These are phyloP conservation scores for Penicillium sp. DNA, from an alignment of 2,329 filamentous ascomycete genomes.

Conservation along the genomic window DNA sequence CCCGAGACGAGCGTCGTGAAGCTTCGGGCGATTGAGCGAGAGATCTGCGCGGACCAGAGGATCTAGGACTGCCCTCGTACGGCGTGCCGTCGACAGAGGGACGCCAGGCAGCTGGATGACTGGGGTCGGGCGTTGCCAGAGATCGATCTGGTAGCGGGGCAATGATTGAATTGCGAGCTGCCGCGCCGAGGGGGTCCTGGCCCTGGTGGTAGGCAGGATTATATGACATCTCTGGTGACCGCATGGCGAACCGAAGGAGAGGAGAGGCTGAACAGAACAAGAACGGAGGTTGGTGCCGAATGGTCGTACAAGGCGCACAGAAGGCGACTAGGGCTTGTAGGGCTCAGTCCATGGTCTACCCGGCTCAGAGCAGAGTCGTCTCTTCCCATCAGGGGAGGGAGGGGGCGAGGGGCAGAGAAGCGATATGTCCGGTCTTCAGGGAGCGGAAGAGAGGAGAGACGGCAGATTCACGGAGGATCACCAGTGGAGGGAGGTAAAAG, in stretches of 20 bases:
- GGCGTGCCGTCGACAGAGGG: slow-evolving; percentile 19
- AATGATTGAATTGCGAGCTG: slow-evolving; percentile 27
- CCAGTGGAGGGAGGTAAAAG: slow-evolving; percentile 16
- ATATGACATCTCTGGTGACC: slow-evolving; percentile 43
- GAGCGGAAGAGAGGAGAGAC: not conserved
- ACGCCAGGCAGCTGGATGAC: slow-evolving; percentile 16
- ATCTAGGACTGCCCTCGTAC: slow-evolving; percentile 27
- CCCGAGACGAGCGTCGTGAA: slow-evolving; percentile 28
- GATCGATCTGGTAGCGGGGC: slow-evolving; percentile 27
- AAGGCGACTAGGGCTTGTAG: slow-evolving; percentile 24
- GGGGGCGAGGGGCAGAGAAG: slow-evolving; percentile 8
- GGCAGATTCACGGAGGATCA: slow-evolving; percentile 9
- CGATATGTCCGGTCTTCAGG: not conserved
- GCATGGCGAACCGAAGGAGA: slow-evolving; percentile 32
- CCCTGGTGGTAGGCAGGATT: slow-evolving; percentile 40
- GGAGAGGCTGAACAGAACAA: slow-evolving; percentile 17
- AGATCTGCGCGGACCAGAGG: slow-evolving; percentile 32
- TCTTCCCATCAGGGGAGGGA: slow-evolving; percentile 17
- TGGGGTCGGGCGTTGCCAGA: slow-evolving; percentile 25
- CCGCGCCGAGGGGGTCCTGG: slow-evolving; percentile 29
- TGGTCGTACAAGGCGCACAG: slow-evolving; percentile 29
- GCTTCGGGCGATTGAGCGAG: slow-evolving; percentile 29
- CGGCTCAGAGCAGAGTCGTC: slow-evolving; percentile 14
- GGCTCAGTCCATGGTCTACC: slow-evolving; percentile 30
- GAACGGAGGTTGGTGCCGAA: slow-evolving; percentile 8